Conservation (phyloP, 1,139 yeast species). For the Yamadazyma mexicana region DNA sequence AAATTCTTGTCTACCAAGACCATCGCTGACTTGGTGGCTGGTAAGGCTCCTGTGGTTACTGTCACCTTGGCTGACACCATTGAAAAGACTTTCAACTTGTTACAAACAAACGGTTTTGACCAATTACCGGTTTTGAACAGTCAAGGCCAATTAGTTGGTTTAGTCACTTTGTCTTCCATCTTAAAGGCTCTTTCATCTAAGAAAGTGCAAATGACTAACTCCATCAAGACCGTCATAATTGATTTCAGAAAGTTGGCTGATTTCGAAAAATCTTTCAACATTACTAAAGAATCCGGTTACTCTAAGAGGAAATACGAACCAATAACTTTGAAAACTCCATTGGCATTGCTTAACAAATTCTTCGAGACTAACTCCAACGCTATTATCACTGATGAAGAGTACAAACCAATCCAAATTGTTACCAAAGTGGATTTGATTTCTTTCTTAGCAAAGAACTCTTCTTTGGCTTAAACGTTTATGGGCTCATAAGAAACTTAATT, state of each 20-base stretch:
- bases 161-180: conserved; percentile 75
- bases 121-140: conserved; percentile 76
- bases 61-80: conserved; percentile 64
- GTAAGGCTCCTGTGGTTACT: conserved; percentile 78
- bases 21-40: conserved; percentile 63
- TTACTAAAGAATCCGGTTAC: conserved; percentile 58
- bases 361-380: conserved; percentile 89
- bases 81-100: conserved; percentile 65
- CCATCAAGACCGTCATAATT: conserved; percentile 63
- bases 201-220: conserved; percentile 57
- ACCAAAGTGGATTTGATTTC: conserved; percentile 85
- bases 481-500: too few relatives aligned
- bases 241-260: conserved; percentile 75
- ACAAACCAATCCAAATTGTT: conserved; percentile 79
- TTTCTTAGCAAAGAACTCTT: conserved; percentile 37
- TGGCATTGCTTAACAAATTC: conserved; percentile 70
- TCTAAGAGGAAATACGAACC: conserved; percentile 67
- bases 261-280: conserved; percentile 66
- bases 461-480: conserved; percentile 10
- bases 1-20: conserved; percentile 50
- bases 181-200: conserved; percentile 68
- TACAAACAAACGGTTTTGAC: conserved; percentile 79
- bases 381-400: conserved; percentile 69
- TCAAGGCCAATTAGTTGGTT: conserved; percentile 66
- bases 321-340: conserved; percentile 68